These are phyloP conservation scores for Amylocarpus encephaloides DNA, from an alignment of 2,329 filamentous ascomycete species.

Conservation along the genomic window DNA sequence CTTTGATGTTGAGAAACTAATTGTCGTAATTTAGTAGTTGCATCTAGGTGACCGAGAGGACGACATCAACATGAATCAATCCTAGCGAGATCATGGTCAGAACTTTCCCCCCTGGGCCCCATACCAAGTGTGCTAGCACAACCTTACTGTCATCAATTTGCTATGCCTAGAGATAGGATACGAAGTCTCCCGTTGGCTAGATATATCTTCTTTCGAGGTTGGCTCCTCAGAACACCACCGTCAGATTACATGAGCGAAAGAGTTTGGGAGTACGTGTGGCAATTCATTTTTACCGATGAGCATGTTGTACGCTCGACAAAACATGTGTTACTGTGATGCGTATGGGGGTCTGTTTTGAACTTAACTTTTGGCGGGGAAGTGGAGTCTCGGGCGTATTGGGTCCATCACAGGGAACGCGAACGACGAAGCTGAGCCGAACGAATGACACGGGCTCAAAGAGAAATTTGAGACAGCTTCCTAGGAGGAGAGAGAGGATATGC, in stretches of 20 bases:
- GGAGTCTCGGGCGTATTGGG: slow-evolving; percentile 18
- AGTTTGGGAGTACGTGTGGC: slow-evolving; percentile 61
- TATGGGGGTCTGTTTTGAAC: slow-evolving; percentile 31
- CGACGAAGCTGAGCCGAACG: slow-evolving; percentile 8
- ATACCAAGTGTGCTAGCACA: slow-evolving; percentile 43
- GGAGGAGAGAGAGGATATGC: slow-evolving; percentile 3
- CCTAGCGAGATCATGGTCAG: slow-evolving; percentile 37
- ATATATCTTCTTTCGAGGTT: slow-evolving; percentile 51
- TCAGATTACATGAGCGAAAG: slow-evolving; percentile 50
- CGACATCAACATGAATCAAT: slow-evolving; percentile 35
- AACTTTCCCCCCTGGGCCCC: slow-evolving; percentile 22
- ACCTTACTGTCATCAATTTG: slow-evolving; percentile 62
- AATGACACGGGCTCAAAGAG: slow-evolving; percentile 2
- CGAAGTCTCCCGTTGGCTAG: slow-evolving; percentile 41
- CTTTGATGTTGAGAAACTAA: neutral
- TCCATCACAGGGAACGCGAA: slow-evolving; percentile 2
- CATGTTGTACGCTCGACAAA: slow-evolving; percentile 24
- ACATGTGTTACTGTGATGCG: slow-evolving; percentile 30
- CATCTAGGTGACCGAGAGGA: slow-evolving; percentile 34
- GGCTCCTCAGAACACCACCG: slow-evolving; percentile 51
- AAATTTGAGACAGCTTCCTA: slow-evolving; percentile 1
- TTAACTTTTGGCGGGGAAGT: slow-evolving; percentile 25
- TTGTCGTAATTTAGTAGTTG: slow-evolving; percentile 33
- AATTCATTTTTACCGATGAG: slow-evolving; percentile 54
- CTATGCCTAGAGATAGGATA: slow-evolving; percentile 48